A percentile compares a stretch with the other conserved stretches of the same genome.
phyloP scores from a whole-genome alignment of 371 early-diverging fungal genomes.

The Rhizomucor miehei region DNA sequence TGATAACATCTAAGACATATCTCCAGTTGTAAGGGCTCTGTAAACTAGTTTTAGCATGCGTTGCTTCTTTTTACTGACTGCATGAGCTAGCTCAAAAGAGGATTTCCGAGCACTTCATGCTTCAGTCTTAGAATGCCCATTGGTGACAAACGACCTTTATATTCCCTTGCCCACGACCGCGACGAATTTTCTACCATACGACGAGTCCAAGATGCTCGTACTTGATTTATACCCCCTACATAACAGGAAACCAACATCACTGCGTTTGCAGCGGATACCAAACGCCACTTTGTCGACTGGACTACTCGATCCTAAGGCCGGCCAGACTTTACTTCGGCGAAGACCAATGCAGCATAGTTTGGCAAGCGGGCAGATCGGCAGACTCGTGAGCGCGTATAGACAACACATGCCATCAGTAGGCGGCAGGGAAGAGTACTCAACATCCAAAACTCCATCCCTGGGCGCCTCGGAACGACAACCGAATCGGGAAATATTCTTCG shows the following conservation, averaged over 20 bases:
- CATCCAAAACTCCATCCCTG: too few relatives aligned
- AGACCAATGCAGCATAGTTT: constrained; percentile 8
- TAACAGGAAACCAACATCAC: background rate
- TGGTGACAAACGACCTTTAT: background rate
- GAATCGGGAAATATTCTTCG: background rate
- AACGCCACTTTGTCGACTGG: background rate
- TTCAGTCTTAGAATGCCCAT: constrained; percentile 7
- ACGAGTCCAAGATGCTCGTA: background rate
- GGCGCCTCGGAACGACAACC: too few relatives aligned
- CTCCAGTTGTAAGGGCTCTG: too few relatives aligned
- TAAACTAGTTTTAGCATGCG: too few relatives aligned
- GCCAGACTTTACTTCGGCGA: too few relatives aligned
- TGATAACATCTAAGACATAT: too few relatives aligned
- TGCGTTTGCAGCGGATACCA: constrained; percentile 1
- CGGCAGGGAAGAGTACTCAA: too few relatives aligned
- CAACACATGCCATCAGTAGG: background rate
- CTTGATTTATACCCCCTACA: constrained; percentile 6
- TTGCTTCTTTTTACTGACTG: too few relatives aligned
- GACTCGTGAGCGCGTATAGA: background rate
- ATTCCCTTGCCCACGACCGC: constrained; percentile 1
- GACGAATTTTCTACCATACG: background rate
- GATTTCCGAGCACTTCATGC: background rate
- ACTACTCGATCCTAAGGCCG: too few relatives aligned
- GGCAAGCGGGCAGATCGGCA: constrained; percentile 5
- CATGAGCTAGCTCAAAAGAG: too few relatives aligned